Conservation (phyloP, 768 basidiomycete genomes). For the Terana coerulea region DNA sequence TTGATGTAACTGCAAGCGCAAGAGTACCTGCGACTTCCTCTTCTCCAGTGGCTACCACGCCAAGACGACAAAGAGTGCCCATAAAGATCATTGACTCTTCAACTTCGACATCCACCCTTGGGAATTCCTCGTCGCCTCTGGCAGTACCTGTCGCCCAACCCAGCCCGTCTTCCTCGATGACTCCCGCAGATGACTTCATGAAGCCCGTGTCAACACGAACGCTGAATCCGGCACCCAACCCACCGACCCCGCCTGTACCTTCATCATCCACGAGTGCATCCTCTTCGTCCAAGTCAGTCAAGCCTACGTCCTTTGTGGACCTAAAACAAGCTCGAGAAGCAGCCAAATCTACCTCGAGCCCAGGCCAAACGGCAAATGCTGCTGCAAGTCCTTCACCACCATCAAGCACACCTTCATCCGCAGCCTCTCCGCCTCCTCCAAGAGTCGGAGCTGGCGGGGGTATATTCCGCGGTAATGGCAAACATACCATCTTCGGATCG, state of each 20-base stretch:
- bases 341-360: background rate
- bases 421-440: background rate
- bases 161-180: background rate
- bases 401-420: too few species aligned
- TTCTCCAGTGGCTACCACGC: conserved; percentile 10
- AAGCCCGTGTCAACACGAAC: conserved; percentile 38
- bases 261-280: too few species aligned
- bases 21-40: conserved; percentile 1
- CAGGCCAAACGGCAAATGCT: background rate
- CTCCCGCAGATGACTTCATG: conserved; percentile 26
- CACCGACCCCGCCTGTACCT: conserved; percentile 5
- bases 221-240: conserved; percentile 9
- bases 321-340: conserved; percentile 55
- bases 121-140: too few species aligned
- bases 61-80: conserved; percentile 57
- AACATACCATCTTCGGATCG: conserved; percentile 47
- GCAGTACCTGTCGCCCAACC: too few species aligned
- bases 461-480: conserved; percentile 64
- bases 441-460: conserved; percentile 57
- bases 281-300: too few species aligned
- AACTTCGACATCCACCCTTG: conserved; percentile 6
- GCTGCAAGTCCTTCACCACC: conserved; percentile 25
- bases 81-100: conserved; percentile 52
- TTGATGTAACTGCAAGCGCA: conserved; percentile 17
- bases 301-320: conserved; percentile 46